These are phyloP conservation scores for Salix dunnii DNA, from an alignment of 345 rosid genomes.

Conservation along the genomic window DNA sequence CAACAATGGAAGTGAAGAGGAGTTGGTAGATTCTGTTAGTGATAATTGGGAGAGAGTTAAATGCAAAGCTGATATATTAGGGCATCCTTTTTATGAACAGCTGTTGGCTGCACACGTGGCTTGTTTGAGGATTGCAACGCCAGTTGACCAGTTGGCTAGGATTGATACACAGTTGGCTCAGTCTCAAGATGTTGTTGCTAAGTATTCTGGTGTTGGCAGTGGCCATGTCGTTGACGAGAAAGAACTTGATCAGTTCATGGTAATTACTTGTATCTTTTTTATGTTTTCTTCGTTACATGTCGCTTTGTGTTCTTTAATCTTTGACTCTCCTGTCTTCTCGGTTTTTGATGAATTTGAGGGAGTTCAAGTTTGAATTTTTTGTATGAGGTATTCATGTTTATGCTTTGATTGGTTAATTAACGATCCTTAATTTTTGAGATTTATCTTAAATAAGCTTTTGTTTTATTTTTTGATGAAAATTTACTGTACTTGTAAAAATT, in stretches of 20 bases:
- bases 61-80: slow-evolving; percentile 41
- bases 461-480: not conserved
- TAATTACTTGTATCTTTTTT: slow-evolving; percentile 5
- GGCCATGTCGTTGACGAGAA: slow-evolving; percentile 32
- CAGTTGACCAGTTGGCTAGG: slow-evolving; percentile 43
- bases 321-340: not conserved
- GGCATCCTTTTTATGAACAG: slow-evolving; percentile 49
- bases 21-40: slow-evolving; percentile 14
- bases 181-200: slow-evolving; percentile 35
- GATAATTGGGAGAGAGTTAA: slow-evolving; percentile 39
- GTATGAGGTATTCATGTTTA: not conserved
- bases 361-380: not conserved
- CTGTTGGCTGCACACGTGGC: slow-evolving; percentile 32
- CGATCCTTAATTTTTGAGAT: not conserved
- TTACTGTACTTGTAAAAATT: not conserved
- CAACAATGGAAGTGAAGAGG: slow-evolving; percentile 16
- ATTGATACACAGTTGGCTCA: slow-evolving; percentile 38
- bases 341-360: not conserved
- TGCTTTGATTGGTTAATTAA: not conserved
- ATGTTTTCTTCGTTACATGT: not conserved
- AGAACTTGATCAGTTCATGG: slow-evolving; percentile 52
- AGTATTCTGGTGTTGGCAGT: slow-evolving; percentile 33
- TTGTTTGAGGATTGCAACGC: slow-evolving; percentile 41
- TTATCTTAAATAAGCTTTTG: not conserved
- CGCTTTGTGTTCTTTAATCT: not conserved